These are phyloP conservation scores for Heterococcus sp. DNA, from an alignment of 108 stramenopile species.

Conservation along the genomic window DNA sequence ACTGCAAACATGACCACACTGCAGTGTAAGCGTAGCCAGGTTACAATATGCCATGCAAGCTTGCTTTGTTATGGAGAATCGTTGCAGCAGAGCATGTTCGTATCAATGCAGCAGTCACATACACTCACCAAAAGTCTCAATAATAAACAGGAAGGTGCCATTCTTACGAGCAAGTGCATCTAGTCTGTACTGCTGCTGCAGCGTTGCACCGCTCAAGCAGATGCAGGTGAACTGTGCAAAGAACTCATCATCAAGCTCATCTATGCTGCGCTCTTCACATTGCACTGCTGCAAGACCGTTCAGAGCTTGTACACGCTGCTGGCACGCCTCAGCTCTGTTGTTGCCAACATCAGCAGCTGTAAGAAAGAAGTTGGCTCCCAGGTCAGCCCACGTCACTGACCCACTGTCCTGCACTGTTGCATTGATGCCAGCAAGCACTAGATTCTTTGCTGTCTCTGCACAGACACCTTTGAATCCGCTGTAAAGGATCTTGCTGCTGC, in stretches of 20 bases:
- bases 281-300: slow-evolving; percentile 76
- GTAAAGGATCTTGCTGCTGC: slow-evolving; percentile 78
- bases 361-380: slow-evolving; percentile 57
- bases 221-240: slow-evolving; percentile 70
- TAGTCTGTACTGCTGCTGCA: neutral
- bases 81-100: too few relatives aligned
- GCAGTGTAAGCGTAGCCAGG: neutral
- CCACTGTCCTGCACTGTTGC: slow-evolving; percentile 69
- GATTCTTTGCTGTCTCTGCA: slow-evolving; percentile 82
- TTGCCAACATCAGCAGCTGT: slow-evolving; percentile 42
- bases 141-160: neutral
- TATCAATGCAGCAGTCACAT: too few relatives aligned
- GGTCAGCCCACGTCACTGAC: slow-evolving; percentile 20
- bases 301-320: slow-evolving; percentile 76
- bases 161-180: neutral
- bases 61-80: too few relatives aligned
- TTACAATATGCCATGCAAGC: neutral
- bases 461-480: slow-evolving; percentile 63
- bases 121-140: neutral
- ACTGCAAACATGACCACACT: neutral
- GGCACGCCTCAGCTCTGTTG: slow-evolving; percentile 53
- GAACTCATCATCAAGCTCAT: slow-evolving; percentile 60
- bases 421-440: slow-evolving; percentile 80
- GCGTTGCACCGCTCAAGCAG: neutral
- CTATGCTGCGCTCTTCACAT: slow-evolving; percentile 59